These are phyloP conservation scores for Candida insectalens DNA, from an alignment of 805 yeast genomes.

Conservation along the genomic window DNA sequence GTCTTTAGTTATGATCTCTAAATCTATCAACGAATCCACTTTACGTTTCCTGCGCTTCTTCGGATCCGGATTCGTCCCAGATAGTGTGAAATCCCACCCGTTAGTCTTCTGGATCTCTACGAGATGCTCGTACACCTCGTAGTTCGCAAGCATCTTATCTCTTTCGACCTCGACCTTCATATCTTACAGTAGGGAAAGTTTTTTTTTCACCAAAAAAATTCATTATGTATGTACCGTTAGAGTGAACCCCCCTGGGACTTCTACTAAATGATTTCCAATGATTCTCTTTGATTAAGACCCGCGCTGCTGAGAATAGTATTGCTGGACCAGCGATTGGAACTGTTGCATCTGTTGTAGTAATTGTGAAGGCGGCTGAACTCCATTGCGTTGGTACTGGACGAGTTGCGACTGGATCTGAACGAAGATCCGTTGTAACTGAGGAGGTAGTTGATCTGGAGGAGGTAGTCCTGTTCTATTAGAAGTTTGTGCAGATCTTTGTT, in stretches of 20 bases:
- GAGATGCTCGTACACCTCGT: constrained; percentile 52
- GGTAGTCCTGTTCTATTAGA: constrained; percentile 8
- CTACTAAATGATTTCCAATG: neutral
- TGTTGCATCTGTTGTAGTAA: constrained; percentile 8
- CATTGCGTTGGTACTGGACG: constrained; percentile 7
- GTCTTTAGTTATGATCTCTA: constrained; percentile 42
- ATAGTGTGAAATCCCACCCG: constrained; percentile 34
- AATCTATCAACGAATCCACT: constrained; percentile 29
- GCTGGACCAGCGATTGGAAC: constrained; percentile 6
- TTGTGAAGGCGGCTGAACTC: constrained; percentile 11
- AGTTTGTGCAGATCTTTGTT: constrained; percentile 3
- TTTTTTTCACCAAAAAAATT: no score
- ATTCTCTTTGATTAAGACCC: neutral
- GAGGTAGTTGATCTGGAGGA: constrained; percentile 11
- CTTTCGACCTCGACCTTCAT: constrained; percentile 38
- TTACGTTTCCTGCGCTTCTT: constrained; percentile 15
- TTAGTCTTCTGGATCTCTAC: constrained; percentile 35
- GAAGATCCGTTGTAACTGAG: constrained; percentile 6
- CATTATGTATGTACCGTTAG: no score
- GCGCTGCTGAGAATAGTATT: neutral
- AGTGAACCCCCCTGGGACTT: neutral
- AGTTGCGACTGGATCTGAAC: constrained; percentile 7
- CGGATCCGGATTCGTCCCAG: constrained; percentile 5
- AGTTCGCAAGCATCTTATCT: constrained; percentile 53
- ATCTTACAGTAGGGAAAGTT: no score